Evolutionary conservation across 129 eudicot genomes (phyloP).

Genomic region (Flaveria trinervia): DNA sequence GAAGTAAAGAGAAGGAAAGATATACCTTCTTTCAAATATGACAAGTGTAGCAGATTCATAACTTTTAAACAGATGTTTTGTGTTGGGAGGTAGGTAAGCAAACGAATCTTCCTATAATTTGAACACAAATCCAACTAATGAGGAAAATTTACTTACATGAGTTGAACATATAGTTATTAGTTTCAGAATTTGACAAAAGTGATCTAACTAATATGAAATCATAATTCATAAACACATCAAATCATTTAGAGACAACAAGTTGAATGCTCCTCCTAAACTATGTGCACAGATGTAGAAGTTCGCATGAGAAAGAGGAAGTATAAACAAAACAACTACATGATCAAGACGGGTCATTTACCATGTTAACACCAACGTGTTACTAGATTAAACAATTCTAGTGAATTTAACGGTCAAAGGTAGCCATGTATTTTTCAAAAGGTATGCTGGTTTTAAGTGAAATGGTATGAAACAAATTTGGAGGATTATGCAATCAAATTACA

Average conservation of each 20-base stretch:
- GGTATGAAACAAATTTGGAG: neutral
- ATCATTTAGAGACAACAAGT: neutral
- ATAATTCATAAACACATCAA: neutral
- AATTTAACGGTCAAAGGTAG: no score
- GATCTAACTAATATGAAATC: neutral
- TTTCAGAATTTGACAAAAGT: neutral
- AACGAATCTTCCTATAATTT: slow-evolving; percentile 77
- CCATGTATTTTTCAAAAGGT: no score
- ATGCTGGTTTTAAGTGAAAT: neutral
- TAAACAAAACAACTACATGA: neutral
- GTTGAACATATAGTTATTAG: neutral
- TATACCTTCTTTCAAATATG: slow-evolving; percentile 84
- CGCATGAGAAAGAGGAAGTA: no score
- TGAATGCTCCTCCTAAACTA: neutral
- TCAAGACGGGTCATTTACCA: neutral
- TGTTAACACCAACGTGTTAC: neutral
- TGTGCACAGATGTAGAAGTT: no score
- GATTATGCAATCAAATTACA: neutral
- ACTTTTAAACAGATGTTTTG: slow-evolving; percentile 53
- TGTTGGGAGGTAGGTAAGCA: slow-evolving; percentile 87
- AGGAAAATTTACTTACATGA: neutral
- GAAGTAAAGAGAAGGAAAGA: neutral
- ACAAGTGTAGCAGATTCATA: slow-evolving; percentile 73
- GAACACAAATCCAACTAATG: slow-evolving; percentile 22
- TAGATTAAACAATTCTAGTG: neutral